Percentiles rank a stretch among this genome's conserved stretches.
These are phyloP conservation scores for Spiromastix sp. DNA, from an alignment of 2,329 filamentous ascomycete genomes.

Conservation along the genomic window DNA sequence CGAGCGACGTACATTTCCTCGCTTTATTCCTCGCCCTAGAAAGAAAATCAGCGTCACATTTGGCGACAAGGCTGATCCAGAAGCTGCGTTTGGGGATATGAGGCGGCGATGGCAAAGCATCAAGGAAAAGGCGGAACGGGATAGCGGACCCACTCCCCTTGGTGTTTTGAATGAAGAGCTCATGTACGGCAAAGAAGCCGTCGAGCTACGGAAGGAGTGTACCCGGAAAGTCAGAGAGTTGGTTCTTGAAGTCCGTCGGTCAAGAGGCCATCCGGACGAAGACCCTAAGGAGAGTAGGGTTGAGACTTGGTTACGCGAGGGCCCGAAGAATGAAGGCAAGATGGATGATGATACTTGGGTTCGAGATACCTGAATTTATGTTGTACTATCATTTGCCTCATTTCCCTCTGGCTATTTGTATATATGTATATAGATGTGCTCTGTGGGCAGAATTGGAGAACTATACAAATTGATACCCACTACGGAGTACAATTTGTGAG, in stretches of 20 bases:
- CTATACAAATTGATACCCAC: background rate
- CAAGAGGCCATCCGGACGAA: conserved; percentile 65
- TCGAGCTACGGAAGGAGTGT: conserved; percentile 67
- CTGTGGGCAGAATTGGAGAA: background rate
- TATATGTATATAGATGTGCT: background rate
- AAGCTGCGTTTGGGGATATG: conserved; percentile 67
- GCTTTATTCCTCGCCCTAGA: conserved; percentile 66
- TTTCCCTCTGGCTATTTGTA: background rate
- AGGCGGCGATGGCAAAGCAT: conserved; percentile 64
- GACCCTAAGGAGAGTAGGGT: conserved; percentile 66
- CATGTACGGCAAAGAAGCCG: conserved; percentile 62
- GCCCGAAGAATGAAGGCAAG: conserved; percentile 42
- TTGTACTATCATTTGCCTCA: background rate
- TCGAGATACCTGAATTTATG: conserved; percentile 41
- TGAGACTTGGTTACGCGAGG: conserved; percentile 65
- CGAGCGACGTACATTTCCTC: conserved; percentile 67
- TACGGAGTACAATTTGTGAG: no score
- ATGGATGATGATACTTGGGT: conserved; percentile 53
- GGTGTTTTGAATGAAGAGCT: conserved; percentile 57
- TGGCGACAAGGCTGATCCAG: conserved; percentile 65
- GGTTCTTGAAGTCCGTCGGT: conserved; percentile 65
- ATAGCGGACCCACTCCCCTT: conserved; percentile 22
- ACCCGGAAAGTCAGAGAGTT: conserved; percentile 67
- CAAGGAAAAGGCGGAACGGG: conserved; percentile 40
- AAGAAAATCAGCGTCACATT: conserved; percentile 65